These are phyloP conservation scores for Calonectria pseudoreteaudii DNA, from an alignment of 2,329 filamentous ascomycete species.

Conservation along the genomic window DNA sequence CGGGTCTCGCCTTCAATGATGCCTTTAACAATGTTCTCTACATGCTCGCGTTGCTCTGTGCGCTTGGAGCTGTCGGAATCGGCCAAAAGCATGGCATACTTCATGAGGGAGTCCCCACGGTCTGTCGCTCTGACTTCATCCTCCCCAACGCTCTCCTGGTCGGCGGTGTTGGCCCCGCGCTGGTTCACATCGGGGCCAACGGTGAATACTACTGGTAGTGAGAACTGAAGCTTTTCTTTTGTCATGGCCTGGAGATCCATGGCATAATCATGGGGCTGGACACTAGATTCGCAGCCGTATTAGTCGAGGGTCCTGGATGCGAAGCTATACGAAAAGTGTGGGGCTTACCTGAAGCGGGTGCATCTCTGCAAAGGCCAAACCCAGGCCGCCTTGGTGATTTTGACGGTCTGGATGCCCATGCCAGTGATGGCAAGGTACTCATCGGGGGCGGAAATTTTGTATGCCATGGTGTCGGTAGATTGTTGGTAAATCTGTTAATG, in stretches of 20 bases:
- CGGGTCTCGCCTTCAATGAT: slow-evolving; percentile 92
- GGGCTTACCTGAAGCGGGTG: slow-evolving; percentile 59
- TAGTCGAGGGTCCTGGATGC: background rate
- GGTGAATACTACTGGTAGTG: slow-evolving; percentile 86
- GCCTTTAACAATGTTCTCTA: slow-evolving; percentile 88
- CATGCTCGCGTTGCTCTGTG: slow-evolving; percentile 64
- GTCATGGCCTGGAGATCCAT: slow-evolving; percentile 91
- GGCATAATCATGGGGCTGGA: slow-evolving; percentile 83
- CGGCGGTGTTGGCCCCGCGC: slow-evolving; percentile 58
- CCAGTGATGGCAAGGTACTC: slow-evolving; percentile 91
- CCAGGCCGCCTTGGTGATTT: slow-evolving; percentile 82
- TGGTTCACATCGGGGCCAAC: slow-evolving; percentile 82
- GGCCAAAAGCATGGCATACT: slow-evolving; percentile 85
- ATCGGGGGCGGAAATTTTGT: slow-evolving; percentile 79
- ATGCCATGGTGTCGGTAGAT: slow-evolving; percentile 59
- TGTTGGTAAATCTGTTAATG: background rate
- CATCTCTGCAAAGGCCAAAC: slow-evolving; percentile 78
- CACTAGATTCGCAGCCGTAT: slow-evolving; percentile 49
- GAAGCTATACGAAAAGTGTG: background rate
- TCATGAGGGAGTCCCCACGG: slow-evolving; percentile 74
- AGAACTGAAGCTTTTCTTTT: slow-evolving; percentile 86
- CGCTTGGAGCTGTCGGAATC: slow-evolving; percentile 65
- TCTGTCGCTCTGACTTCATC: slow-evolving; percentile 56
- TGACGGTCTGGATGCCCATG: slow-evolving; percentile 78
- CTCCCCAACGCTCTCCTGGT: slow-evolving; percentile 31